Percentiles rank a stretch among this genome's conserved stretches.
Conservation (phyloP, 2,329 filamentous ascomycete species). For the Alternaria sp. region DNA sequence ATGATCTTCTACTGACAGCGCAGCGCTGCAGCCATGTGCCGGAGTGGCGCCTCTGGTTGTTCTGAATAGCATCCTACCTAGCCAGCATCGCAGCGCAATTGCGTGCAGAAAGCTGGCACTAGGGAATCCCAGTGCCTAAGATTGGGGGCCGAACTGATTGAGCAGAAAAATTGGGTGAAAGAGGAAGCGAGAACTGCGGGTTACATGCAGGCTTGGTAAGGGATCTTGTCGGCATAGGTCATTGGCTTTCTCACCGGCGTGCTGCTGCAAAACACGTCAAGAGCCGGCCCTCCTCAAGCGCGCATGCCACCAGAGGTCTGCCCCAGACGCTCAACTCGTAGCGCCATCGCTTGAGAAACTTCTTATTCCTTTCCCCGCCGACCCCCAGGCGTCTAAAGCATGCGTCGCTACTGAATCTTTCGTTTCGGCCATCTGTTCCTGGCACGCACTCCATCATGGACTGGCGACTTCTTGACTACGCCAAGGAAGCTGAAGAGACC, state of each 20-base stretch:
- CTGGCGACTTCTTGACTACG: slow-evolving; percentile 50
- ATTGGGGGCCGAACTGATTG: slow-evolving; percentile 45
- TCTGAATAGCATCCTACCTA: slow-evolving; percentile 20
- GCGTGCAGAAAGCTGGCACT: slow-evolving; percentile 22
- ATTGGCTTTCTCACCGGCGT: slow-evolving; percentile 47
- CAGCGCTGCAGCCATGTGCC: slow-evolving; percentile 17
- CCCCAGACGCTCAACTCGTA: slow-evolving; percentile 39
- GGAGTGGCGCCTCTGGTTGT: slow-evolving; percentile 23
- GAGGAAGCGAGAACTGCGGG: slow-evolving; percentile 40
- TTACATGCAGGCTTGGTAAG: slow-evolving; percentile 45
- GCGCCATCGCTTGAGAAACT: slow-evolving; percentile 38
- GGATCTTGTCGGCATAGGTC: slow-evolving; percentile 45
- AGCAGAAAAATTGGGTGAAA: slow-evolving; percentile 33
- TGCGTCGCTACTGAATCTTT: slow-evolving; percentile 26
- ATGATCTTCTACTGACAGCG: slow-evolving; percentile 13
- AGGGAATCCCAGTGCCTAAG: slow-evolving; percentile 21
- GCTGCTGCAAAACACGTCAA: slow-evolving; percentile 51
- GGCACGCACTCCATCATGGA: slow-evolving; percentile 49
- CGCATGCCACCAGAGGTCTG: slow-evolving; percentile 36
- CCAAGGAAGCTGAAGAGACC: slow-evolving; percentile 62
- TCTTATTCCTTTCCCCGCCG: slow-evolving; percentile 20
- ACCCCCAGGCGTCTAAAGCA: slow-evolving; percentile 27
- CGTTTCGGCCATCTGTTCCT: slow-evolving; percentile 31
- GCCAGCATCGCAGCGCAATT: slow-evolving; percentile 21
- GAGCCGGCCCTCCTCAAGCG: slow-evolving; percentile 35